A percentile compares a stretch with the other conserved stretches of the same genome.
Evolutionary conservation across 345 rosid genomes (phyloP).

Genomic region (Arabidopsis suecica): DNA sequence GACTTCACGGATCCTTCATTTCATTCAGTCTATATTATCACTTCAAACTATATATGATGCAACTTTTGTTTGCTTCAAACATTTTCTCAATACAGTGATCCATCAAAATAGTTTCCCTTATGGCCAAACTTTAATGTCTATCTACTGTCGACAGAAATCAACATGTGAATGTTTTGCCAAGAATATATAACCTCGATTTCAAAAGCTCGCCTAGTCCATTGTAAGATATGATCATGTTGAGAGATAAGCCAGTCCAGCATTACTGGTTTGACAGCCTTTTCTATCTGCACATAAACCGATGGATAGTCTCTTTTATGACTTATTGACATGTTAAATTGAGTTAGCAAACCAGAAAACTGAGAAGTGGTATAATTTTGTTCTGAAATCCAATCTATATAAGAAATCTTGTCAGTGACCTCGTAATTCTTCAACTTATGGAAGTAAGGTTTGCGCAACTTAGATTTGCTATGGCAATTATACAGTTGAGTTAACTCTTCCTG

Average conservation of each 20-base stretch:
- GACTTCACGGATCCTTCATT: slow-evolving; percentile 16
- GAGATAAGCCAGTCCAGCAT: slow-evolving; percentile 97
- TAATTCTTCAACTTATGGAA: slow-evolving; percentile 61
- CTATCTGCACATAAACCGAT: slow-evolving; percentile 60
- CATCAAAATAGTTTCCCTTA: slow-evolving; percentile 8
- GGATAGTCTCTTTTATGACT: slow-evolving; percentile 14
- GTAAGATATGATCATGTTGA: slow-evolving; percentile 86
- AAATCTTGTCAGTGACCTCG: slow-evolving; percentile 53
- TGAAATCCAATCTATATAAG: slow-evolving; percentile 17
- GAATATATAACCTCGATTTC: slow-evolving; percentile 77
- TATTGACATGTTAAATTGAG: slow-evolving; percentile 2
- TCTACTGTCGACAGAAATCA: slow-evolving; percentile 28
- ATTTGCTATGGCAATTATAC: slow-evolving; percentile 54
- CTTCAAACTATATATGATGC: slow-evolving; percentile 7
- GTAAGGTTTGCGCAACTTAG: slow-evolving; percentile 45
- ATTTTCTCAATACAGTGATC: slow-evolving; percentile 15
- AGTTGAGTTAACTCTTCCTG: slow-evolving; percentile 68
- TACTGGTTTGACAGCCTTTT: slow-evolving; percentile 68
- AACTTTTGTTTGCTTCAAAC: neutral
- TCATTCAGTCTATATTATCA: neutral
- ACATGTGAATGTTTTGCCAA: slow-evolving; percentile 10
- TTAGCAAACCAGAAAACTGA: slow-evolving; percentile 28
- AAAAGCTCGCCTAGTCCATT: slow-evolving; percentile 91
- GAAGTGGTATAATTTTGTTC: slow-evolving; percentile 17
- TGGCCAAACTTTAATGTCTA: slow-evolving; percentile 12